Evolutionary conservation across 169 alveolate genomes (phyloP).

Genomic region (Plasmodium chabaudi): DNA sequence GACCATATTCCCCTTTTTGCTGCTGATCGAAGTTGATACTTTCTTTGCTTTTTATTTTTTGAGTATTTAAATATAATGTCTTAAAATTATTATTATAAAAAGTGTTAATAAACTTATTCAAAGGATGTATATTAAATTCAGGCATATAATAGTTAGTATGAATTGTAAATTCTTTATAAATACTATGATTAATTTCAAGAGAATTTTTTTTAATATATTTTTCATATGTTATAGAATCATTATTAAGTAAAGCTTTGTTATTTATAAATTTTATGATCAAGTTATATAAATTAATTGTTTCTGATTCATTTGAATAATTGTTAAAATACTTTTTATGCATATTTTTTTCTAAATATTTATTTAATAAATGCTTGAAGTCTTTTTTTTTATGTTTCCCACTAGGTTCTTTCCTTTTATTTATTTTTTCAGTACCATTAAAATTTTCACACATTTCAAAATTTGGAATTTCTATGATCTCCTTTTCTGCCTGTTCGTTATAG

Average conservation of each 20-base stretch:
- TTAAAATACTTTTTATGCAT: not conserved
- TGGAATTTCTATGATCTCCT: too few species aligned
- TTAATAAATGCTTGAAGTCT: not conserved
- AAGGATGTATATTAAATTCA: conserved; percentile 10
- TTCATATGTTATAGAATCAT: conserved; percentile 59
- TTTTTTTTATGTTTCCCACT: not conserved
- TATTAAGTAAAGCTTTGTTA: conserved; percentile 3
- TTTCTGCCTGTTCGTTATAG: too few species aligned
- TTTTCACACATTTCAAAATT: too few species aligned
- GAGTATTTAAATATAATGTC: conserved; percentile 6
- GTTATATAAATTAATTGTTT: conserved; percentile 58
- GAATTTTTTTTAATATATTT: conserved; percentile 32
- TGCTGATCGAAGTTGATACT: not conserved
- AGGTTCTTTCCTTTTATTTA: too few species aligned
- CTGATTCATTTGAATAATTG: conserved; percentile 27
- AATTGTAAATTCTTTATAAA: conserved; percentile 40
- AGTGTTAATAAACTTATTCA: conserved; percentile 28
- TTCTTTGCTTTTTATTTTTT: not conserved
- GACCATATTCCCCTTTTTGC: not conserved
- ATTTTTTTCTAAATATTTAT: conserved; percentile 11
- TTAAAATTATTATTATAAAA: conserved; percentile 30
- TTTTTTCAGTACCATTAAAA: too few species aligned
- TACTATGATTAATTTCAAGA: conserved; percentile 43
- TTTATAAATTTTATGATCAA: conserved; percentile 17
- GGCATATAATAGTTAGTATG: conserved; percentile 50